Percentiles rank a stretch among this genome's conserved stretches.
Evolutionary conservation across 192 early-diverging fungal species (phyloP).

Genomic region (Podila clonocystis): DNA sequence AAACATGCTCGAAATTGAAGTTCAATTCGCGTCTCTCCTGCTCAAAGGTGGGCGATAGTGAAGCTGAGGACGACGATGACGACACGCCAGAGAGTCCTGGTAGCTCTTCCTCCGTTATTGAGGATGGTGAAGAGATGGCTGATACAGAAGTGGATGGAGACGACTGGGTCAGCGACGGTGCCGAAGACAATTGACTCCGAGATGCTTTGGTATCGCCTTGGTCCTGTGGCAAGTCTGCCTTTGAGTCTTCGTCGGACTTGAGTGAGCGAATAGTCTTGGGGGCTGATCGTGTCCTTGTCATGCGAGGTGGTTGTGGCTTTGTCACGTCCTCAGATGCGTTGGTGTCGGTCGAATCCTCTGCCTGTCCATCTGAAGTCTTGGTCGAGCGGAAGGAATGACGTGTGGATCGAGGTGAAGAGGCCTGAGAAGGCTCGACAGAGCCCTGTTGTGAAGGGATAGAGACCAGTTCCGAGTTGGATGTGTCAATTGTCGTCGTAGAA

Average conservation of each 20-base stretch:
- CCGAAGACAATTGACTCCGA: constrained; percentile 14
- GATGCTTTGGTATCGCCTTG: not conserved
- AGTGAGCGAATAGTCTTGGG: constrained; percentile 28
- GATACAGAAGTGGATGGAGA: constrained; percentile 22
- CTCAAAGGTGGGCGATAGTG: constrained; percentile 17
- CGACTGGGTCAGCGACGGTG: constrained; percentile 1
- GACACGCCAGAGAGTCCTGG: not conserved
- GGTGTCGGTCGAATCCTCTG: constrained; percentile 5
- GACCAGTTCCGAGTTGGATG: not conserved
- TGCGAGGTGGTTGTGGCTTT: constrained; percentile 23
- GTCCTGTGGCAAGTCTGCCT: not conserved
- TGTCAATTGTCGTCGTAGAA: constrained; percentile 6
- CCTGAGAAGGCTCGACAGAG: constrained; percentile 18
- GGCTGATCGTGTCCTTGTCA: constrained; percentile 33
- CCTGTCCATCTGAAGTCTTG: constrained; percentile 2
- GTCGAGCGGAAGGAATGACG: constrained; percentile 33
- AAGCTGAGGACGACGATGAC: not conserved
- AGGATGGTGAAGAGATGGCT: constrained; percentile 26
- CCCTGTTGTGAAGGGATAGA: constrained; percentile 30
- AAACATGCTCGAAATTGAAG: constrained; percentile 25
- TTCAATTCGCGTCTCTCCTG: constrained; percentile 26
- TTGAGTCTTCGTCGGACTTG: not conserved
- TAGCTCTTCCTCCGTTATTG: constrained; percentile 21
- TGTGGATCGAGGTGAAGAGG: constrained; percentile 39
- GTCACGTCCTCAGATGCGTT: constrained; percentile 9